Base-by-base conservation (phyloP, 129 eudicot species). In the Centella asiatica region DNA sequence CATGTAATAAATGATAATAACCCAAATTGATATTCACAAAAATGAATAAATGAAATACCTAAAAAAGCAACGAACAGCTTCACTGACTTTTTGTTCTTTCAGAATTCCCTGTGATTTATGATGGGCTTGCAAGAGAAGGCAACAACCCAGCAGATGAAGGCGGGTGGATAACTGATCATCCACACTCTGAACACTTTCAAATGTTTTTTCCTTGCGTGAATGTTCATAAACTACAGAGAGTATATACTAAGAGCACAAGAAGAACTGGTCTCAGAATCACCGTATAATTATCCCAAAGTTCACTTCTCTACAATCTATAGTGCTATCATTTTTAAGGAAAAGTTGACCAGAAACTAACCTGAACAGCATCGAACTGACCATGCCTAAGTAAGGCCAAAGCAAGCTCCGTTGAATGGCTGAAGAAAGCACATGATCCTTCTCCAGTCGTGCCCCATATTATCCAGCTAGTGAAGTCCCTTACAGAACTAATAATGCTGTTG, bases 91-190 rank as follows among this genome's bases (percentile, higher is more conserved):
- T 70, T 71, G 77, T 72, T 85, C 85, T 23, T 70, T 82, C 61
- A 44, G 65, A 44, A 66, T 12, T 47, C 77, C 77, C 53, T 74
- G 78, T 53, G 75, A 60, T 69, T 69, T 89, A 71, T 73, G 76
- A 66, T 84, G 95, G 46, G 94, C 80, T 81, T 92, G 96, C 27
- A 86, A 82, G 67, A 92, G 85, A 68, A 82, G 82, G 78, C 95
- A 92, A 64, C 96, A 92, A 60, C 99, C 99, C 62, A 84, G 84
- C 71, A 92, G 95, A 79, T 92, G 99, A 72, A 82, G 83, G 13
- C 78, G 82, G 25, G 65, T 70, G 67, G 84, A 64, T 80, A 88
- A 87, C 57, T 80, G 79, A 26, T 81, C 85, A 65, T 80, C 83
- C 50, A 31, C 74, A 64, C 70, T 80, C 69, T 92, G 96, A 76